phyloP scores from a whole-genome alignment of 1,284 basidiomycete genomes.

The Rhodotorula sp. region DNA sequence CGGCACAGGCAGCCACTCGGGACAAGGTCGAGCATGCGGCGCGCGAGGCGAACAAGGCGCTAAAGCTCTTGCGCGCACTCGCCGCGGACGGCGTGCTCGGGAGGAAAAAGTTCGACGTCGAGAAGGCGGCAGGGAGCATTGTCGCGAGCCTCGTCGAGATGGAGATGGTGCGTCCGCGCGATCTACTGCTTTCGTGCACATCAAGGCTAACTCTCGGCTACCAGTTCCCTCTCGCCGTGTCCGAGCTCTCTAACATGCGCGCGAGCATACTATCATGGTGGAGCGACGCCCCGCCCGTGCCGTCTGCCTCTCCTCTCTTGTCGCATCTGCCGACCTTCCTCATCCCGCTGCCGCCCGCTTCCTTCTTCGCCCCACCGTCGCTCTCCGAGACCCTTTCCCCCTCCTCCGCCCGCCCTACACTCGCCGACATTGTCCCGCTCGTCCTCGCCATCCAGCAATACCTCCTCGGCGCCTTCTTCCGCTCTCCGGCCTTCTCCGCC shows the following conservation, averaged over 20 bases:
- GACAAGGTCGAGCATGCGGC: constrained; percentile 21
- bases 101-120: constrained; percentile 59
- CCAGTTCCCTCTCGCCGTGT: constrained; percentile 31
- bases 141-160: constrained; percentile 64
- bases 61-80: constrained; percentile 49
- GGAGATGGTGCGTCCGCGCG: constrained; percentile 49
- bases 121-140: constrained; percentile 67
- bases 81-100: constrained; percentile 41
- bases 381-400: constrained; percentile 23
- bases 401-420: background rate
- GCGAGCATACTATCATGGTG: constrained; percentile 31
- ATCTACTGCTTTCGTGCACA: background rate
- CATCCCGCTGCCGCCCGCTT: constrained; percentile 21
- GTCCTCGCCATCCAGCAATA: constrained; percentile 35
- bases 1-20: background rate
- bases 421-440: constrained; percentile 31
- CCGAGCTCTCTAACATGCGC: constrained; percentile 19
- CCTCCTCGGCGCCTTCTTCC: constrained; percentile 31
- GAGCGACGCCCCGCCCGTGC: background rate
- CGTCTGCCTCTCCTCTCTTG: background rate
- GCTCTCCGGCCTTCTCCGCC: background rate
- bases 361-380: constrained; percentile 16
- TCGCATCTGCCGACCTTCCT: constrained; percentile 10
- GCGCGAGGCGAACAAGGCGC: constrained; percentile 25
- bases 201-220: background rate